phyloP scores from a whole-genome alignment of 208 protist genomes.

The Crithidia fasciculata region DNA sequence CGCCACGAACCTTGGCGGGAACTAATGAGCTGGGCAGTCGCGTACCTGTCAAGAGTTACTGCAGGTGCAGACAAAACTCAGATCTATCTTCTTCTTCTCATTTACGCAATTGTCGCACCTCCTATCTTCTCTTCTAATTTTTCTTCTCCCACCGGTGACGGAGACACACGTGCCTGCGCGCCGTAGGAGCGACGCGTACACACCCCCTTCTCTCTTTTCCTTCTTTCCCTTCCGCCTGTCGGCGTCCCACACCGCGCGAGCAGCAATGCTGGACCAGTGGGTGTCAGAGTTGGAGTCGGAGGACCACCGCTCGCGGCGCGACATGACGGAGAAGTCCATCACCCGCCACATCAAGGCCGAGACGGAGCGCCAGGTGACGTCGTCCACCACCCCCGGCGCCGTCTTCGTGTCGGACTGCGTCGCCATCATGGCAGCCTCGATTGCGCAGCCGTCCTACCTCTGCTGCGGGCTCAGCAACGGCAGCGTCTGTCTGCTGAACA shows the following conservation, averaged over 20 bases:
- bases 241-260: too few relatives aligned
- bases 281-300: slow-evolving; percentile 38
- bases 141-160: too few relatives aligned
- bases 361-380: slow-evolving; percentile 61
- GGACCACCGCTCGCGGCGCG: slow-evolving; percentile 52
- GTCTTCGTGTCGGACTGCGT: slow-evolving; percentile 66
- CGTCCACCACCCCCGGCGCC: slow-evolving; percentile 45
- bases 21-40: too few relatives aligned
- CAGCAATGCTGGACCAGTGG: slow-evolving; percentile 36
- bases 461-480: slow-evolving; percentile 72
- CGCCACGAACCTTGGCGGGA: too few relatives aligned
- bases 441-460: slow-evolving; percentile 42
- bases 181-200: too few relatives aligned
- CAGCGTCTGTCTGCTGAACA: slow-evolving; percentile 71
- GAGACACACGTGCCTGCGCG: too few relatives aligned
- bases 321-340: slow-evolving; percentile 60
- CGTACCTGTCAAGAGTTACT: too few relatives aligned
- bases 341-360: slow-evolving; percentile 48
- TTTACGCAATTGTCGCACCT: too few relatives aligned
- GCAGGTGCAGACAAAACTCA: too few relatives aligned
- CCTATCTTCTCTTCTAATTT: too few relatives aligned
- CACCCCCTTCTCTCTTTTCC: not conserved
- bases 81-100: too few relatives aligned
- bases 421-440: slow-evolving; percentile 37
- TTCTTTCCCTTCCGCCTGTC: not conserved